Conservation (phyloP, 805 yeast species). For the Starmerella tilneyi region DNA sequence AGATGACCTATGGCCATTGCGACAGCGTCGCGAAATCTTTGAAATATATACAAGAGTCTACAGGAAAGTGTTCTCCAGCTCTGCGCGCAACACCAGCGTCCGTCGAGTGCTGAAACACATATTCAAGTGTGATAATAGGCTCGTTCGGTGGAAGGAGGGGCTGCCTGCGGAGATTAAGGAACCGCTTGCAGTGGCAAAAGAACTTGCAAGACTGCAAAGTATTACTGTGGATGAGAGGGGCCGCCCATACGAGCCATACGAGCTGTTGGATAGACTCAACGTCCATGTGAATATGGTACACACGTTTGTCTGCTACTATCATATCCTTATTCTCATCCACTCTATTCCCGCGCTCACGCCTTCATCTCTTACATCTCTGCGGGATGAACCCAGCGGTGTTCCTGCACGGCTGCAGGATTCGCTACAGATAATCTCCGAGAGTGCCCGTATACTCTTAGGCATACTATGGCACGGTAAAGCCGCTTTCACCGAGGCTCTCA, state of each 20-base stretch:
- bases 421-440: slow-evolving; percentile 12
- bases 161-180: slow-evolving; percentile 9
- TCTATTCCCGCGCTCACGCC: slow-evolving; percentile 25
- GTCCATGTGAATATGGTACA: background rate
- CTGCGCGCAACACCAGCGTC: slow-evolving; percentile 16
- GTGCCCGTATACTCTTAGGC: slow-evolving; percentile 10
- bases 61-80: slow-evolving; percentile 17
- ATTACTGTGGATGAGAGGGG: background rate
- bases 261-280: background rate
- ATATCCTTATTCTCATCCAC: slow-evolving; percentile 19
- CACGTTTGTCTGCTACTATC: slow-evolving; percentile 17
- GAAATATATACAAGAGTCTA: slow-evolving; percentile 16
- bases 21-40: slow-evolving; percentile 7
- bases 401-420: slow-evolving; percentile 15
- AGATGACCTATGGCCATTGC: slow-evolving; percentile 4
- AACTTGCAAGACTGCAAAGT: background rate
- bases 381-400: slow-evolving; percentile 4
- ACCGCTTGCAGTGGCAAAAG: slow-evolving; percentile 4
- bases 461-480: slow-evolving; percentile 1
- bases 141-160: slow-evolving; percentile 18
- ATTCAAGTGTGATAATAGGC: slow-evolving; percentile 14
- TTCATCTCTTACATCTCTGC: slow-evolving; percentile 12
- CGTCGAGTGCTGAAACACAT: slow-evolving; percentile 14
- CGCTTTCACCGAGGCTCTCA: slow-evolving; percentile 1
- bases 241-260: background rate